phyloP scores from a whole-genome alignment of 108 stramenopile species.

The Stephanodiscus triporus region DNA sequence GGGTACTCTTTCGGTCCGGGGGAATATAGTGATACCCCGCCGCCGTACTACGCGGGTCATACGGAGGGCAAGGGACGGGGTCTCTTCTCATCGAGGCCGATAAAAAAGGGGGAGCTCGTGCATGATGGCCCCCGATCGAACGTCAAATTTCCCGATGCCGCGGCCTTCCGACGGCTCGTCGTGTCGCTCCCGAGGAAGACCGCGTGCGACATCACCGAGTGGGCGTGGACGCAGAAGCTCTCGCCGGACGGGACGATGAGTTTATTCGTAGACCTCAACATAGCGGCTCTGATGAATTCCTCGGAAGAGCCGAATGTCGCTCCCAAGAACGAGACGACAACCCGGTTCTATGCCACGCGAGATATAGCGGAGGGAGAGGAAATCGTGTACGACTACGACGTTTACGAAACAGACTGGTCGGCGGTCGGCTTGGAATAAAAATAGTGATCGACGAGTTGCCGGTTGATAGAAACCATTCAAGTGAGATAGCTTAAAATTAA shows the following conservation, averaged over 20 bases:
- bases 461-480: too few relatives aligned
- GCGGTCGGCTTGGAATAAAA: constrained; percentile 5
- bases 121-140: not conserved
- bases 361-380: constrained; percentile 22
- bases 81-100: not conserved
- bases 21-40: not conserved
- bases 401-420: constrained; percentile 1
- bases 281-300: constrained; percentile 8
- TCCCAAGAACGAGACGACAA: not conserved
- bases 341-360: too few relatives aligned
- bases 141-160: not conserved
- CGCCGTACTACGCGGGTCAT: not conserved
- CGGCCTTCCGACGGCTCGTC: constrained; percentile 7
- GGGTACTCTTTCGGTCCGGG: not conserved
- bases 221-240: constrained; percentile 6
- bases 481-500: too few relatives aligned
- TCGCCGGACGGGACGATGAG: not conserved
- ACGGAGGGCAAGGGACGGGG: constrained; percentile 6
- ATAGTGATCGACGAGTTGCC: not conserved
- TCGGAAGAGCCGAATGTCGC: not conserved
- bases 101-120: constrained; percentile 9
- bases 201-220: constrained; percentile 17
- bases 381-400: not conserved
- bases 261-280: not conserved
- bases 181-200: not conserved